Conservation (phyloP, 129 eudicot genomes). For the Flaveria trinervia region DNA sequence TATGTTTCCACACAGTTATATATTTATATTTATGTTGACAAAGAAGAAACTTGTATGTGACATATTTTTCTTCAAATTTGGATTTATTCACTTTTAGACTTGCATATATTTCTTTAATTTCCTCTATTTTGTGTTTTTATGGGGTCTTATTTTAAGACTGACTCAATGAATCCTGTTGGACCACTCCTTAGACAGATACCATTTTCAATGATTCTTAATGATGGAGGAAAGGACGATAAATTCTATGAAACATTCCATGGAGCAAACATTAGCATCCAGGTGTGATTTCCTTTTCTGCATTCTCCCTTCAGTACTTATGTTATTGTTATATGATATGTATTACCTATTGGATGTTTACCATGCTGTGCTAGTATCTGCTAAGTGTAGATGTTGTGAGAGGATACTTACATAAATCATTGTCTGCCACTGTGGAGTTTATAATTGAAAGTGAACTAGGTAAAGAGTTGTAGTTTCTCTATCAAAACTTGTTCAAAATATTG, state of each 20-base stretch:
- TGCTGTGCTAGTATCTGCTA: constrained; percentile 62
- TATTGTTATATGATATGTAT: constrained; percentile 25
- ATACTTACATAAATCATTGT: constrained; percentile 66
- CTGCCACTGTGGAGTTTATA: constrained; percentile 74
- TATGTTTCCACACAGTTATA: not conserved
- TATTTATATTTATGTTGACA: constrained; percentile 3
- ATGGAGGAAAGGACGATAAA: constrained; percentile 48
- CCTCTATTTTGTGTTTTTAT: too few species aligned
- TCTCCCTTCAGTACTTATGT: not conserved
- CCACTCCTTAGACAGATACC: constrained; percentile 55
- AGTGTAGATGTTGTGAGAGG: constrained; percentile 70
- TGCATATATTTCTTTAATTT: too few species aligned
- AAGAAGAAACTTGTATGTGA: constrained; percentile 5
- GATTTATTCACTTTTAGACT: too few species aligned
- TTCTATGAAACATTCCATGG: constrained; percentile 87
- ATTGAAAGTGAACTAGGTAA: constrained; percentile 70
- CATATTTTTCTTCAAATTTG: not conserved
- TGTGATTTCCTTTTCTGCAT: constrained; percentile 24
- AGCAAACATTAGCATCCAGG: constrained; percentile 78
- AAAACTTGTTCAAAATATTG: not conserved
- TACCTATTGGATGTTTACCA: constrained; percentile 36
- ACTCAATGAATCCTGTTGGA: not conserved
- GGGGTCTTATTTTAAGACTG: too few species aligned
- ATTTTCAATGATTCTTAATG: constrained; percentile 59
- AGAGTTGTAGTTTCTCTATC: not conserved